Base-by-base conservation (phyloP, 441 rosid genomes). In the Adansonia grandidieri region DNA sequence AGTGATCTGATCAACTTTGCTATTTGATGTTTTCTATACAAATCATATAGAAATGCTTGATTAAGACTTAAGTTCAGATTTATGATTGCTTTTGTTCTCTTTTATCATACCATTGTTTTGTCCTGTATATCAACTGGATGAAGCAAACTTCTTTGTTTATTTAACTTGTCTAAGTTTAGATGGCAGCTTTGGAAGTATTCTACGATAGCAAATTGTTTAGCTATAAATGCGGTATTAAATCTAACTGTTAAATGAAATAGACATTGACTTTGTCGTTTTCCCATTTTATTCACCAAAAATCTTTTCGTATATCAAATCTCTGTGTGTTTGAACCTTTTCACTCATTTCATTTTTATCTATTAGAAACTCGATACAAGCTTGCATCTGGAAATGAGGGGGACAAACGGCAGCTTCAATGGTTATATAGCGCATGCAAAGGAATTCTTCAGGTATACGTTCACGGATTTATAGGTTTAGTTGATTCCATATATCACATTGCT, bases 391-490 rank as follows among this genome's bases (percentile, higher is more conserved):
- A 19, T 73, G 88, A 83, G 77, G 89, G 84, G 58, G 89, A 89
- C 85, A 89, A 88, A 79, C 78, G 61, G 76, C 94, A 88, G 80
- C 81, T 91, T 75, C 84, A 75, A 62, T 74, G 74, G 82, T 78
- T 91, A 71, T 83, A 85, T 77, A 80, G 85, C 77, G 88, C 91
- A 63, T 89, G 94, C 88, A 82, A 82, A 83, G 91, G 92, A 81
- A 84, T 84, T 71, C 47, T 81, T 61, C 90, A 80, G 92, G 94
- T 90, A 83, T 32, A 6, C 9, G 68, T 62, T 62, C 64, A 67
- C 67, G 65, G 48, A 47, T 51, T 60, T 51, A 32, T 40, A 17
- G 53, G 13, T 66, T 73, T 37, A 66, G 71, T 65, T 73, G 71
- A 2, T 82, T 47, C 75, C 32, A 28, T 48, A 1, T 47, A 54